Evolutionary conservation across 2,329 filamentous ascomycete genomes (phyloP).

Genomic region (Hypoxylon sp.): DNA sequence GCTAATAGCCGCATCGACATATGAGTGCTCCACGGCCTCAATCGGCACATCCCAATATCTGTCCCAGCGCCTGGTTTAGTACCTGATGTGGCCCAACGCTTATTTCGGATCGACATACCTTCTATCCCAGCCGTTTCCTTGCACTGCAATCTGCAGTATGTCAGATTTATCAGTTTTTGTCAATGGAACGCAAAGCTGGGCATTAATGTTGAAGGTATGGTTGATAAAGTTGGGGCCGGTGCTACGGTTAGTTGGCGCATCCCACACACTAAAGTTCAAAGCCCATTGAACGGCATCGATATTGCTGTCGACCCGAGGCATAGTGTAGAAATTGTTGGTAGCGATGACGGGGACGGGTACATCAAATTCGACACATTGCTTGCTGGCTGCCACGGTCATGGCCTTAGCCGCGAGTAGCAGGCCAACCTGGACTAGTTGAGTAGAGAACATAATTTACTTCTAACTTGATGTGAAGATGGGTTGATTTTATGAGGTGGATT

Average conservation of each 20-base stretch:
- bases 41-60: slow-evolving; percentile 40
- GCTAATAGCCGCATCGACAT: slow-evolving; percentile 55
- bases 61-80: not conserved
- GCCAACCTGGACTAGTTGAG: not conserved
- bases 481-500: not conserved
- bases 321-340: slow-evolving; percentile 40
- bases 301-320: slow-evolving; percentile 49
- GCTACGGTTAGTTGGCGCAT: slow-evolving; percentile 1
- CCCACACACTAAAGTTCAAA: slow-evolving; percentile 43
- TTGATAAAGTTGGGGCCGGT: not conserved
- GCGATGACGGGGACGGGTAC: slow-evolving; percentile 22
- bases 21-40: slow-evolving; percentile 54
- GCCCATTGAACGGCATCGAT: slow-evolving; percentile 50
- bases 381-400: not conserved
- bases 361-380: slow-evolving; percentile 12
- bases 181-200: not conserved
- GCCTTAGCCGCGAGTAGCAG: not conserved
- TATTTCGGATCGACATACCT: not conserved
- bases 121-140: not conserved
- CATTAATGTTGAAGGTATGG: not conserved
- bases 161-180: not conserved
- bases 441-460: not conserved
- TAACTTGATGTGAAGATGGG: not conserved
- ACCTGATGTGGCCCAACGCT: not conserved
- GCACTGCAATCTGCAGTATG: not conserved